Evolutionary conservation across 305 asterid genomes (phyloP), one percentile per base, ranked within the genome.

Genomic region (Lippia alba): DNA sequence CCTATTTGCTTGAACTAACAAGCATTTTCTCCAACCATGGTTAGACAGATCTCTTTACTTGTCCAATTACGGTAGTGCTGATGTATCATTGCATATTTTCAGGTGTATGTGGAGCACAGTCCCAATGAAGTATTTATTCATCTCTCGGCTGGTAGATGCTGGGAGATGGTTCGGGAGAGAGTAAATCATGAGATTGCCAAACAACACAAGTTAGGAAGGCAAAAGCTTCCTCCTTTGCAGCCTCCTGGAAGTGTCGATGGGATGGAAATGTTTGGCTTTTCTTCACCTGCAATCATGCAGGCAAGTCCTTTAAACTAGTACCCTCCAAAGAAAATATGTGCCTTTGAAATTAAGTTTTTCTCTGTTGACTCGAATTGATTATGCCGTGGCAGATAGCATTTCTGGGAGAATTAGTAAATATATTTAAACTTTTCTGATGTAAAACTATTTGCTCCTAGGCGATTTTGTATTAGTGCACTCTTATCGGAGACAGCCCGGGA

Each of bases 181-280:
- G 96, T 89, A 78, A 94, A 94, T 80, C 87, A 81, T 50, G 96
- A 92, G 80, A 92, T 94, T 53, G 32, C 88, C 5, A 92, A 85
- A 79, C 96, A 87, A 71, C 96, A 90, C 72, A 94, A 87, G 81
- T 78, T 90, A 40, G 96, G 96, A 74, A 88, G 69, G 63, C 56
- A 9, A 9, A 87, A 86, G 34, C 99, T 94, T 75, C 96, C 92
- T 73, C 98, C 97, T 75, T 73, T 92, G 86, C 98, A 92, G 85
- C 99, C 99, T 64, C 98, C 96, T 48, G 98, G 98, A 73, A 94
- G 99, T 84, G 76, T 90, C 34, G 98, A 92, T 56, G 99, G 99
- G 79, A 83, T 92, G 85, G 98, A 92, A 76, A 94, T 94, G 99
- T 94, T 94, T 77, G 99, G 99, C 67, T 90, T 94, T 76, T 81